Evolutionary conservation across 2,329 filamentous ascomycete species (phyloP).

Genomic region (Trichoderma sp.): DNA sequence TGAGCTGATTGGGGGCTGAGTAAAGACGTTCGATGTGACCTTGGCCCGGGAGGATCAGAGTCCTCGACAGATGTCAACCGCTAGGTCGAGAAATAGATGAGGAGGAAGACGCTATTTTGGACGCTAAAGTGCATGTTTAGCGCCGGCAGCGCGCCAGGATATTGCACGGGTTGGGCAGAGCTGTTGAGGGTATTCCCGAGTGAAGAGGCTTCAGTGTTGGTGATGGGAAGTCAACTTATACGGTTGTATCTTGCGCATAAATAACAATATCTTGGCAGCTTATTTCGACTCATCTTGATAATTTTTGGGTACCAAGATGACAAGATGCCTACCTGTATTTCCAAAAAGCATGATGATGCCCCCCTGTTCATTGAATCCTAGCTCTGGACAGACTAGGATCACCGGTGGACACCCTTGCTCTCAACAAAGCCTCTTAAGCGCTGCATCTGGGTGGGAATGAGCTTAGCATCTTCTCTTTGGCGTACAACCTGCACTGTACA

Average conservation of each 20-base stretch:
- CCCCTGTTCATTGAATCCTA: not conserved
- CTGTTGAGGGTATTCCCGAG: not conserved
- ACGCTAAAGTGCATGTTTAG: not conserved
- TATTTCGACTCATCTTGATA: not conserved
- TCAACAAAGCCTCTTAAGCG: not conserved
- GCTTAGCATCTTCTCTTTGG: not conserved
- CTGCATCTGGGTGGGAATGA: not conserved
- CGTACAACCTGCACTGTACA: not conserved
- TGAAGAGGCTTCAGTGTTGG: not conserved
- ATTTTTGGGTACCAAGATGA: not conserved
- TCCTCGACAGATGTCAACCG: not conserved
- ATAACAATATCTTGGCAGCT: not conserved
- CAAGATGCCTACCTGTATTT: not conserved
- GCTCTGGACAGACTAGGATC: not conserved
- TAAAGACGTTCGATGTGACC: not conserved
- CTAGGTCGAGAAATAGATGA: not conserved
- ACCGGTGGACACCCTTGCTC: not conserved
- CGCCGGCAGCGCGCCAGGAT: not conserved
- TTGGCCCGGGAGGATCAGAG: not conserved
- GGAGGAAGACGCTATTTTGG: not conserved
- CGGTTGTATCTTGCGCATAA: not conserved
- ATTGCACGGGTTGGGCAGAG: not conserved
- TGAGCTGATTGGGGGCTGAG: not conserved
- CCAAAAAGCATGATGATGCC: not conserved
- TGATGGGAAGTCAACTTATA: not conserved